Percentiles rank a stretch among this genome's conserved stretches.
These are phyloP conservation scores for Bassia scoparia DNA, from an alignment of 148 eudicot genomes.

Conservation along the genomic window DNA sequence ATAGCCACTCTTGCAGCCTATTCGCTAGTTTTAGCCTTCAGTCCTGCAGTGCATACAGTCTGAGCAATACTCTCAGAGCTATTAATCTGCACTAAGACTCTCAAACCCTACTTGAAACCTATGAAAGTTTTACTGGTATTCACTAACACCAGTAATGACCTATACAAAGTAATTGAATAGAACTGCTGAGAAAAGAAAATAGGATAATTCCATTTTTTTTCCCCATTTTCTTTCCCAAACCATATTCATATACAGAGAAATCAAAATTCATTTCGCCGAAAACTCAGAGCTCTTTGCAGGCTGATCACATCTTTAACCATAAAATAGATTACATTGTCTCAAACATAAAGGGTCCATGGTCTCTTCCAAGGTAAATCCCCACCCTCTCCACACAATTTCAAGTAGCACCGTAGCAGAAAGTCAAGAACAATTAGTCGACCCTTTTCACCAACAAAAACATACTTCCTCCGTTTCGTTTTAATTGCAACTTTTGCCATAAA, in stretches of 20 bases:
- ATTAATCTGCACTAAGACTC: neutral
- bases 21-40: neutral
- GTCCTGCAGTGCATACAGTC: neutral
- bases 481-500: too few species aligned
- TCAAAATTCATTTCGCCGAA: too few species aligned
- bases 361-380: neutral
- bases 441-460: neutral
- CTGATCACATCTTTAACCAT: neutral
- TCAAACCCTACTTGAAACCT: neutral
- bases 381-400: neutral
- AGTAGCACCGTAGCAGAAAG: too few species aligned
- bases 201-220: neutral
- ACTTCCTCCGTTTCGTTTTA: too few species aligned
- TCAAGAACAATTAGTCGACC: neutral
- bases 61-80: neutral
- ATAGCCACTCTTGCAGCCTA: neutral
- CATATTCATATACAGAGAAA: too few species aligned
- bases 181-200: neutral
- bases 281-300: neutral
- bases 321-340: neutral
- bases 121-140: neutral
- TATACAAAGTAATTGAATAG: neutral
- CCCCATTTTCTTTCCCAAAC: too few species aligned
- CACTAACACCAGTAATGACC: neutral
- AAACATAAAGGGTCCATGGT: neutral